A percentile compares a stretch with the other conserved stretches of the same genome.
These are phyloP conservation scores for Triglochin maritima DNA, from an alignment of 106 monocot genomes.

Conservation along the genomic window DNA sequence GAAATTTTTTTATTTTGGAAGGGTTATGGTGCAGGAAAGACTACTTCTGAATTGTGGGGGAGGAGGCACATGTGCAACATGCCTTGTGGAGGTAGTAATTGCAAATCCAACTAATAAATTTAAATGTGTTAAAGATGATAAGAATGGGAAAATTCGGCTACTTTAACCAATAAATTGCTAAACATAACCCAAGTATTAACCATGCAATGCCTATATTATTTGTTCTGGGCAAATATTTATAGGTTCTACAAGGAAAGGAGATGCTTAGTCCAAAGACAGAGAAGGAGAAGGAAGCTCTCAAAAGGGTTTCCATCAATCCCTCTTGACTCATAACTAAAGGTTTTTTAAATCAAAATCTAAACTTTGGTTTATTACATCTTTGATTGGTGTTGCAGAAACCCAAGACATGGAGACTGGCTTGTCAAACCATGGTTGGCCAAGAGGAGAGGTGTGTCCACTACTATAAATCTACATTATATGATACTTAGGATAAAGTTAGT, in stretches of 20 bases:
- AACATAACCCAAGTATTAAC: too few species aligned
- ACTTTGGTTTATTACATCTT: background rate
- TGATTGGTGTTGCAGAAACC: slow-evolving; percentile 43
- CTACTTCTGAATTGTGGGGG: slow-evolving; percentile 63
- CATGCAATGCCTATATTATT: background rate
- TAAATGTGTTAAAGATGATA: too few species aligned
- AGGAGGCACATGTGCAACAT: slow-evolving; percentile 70
- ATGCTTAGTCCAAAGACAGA: slow-evolving; percentile 52
- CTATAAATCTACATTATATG: background rate
- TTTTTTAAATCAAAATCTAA: background rate
- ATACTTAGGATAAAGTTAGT: too few species aligned
- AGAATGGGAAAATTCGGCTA: background rate
- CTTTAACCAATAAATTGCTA: background rate
- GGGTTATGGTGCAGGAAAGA: slow-evolving; percentile 25
- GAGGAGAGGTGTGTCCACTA: slow-evolving; percentile 42
- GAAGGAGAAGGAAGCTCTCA: slow-evolving; percentile 68
- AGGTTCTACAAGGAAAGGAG: slow-evolving; percentile 77
- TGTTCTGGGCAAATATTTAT: background rate
- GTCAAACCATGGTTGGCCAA: slow-evolving; percentile 68
- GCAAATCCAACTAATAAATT: background rate
- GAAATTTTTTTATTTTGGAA: too few species aligned
- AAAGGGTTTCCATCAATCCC: slow-evolving; percentile 28
- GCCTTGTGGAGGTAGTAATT: slow-evolving; percentile 63
- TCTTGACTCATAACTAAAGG: background rate
- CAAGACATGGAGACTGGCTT: slow-evolving; percentile 85